A percentile compares a stretch with the other conserved stretches of the same genome.
Evolutionary conservation across 2,329 filamentous ascomycete species (phyloP).

Genomic region (Hysterium pulicare): DNA sequence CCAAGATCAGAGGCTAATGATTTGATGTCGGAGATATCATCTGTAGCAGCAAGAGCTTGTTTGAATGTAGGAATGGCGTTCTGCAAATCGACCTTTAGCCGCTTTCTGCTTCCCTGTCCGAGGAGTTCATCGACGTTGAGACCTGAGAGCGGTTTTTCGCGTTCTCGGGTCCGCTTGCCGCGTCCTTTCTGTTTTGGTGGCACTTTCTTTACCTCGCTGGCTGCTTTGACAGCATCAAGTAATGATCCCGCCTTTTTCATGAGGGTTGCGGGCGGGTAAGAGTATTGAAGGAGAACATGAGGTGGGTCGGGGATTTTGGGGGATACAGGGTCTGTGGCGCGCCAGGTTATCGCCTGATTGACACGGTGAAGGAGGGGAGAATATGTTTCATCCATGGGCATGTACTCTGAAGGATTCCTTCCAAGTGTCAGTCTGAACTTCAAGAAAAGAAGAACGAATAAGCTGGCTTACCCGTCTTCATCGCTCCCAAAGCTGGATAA

Average conservation of each 20-base stretch:
- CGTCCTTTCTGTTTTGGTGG: slow-evolving; percentile 75
- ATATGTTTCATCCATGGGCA: slow-evolving; percentile 75
- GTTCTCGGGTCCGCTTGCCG: slow-evolving; percentile 61
- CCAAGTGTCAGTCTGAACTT: slow-evolving; percentile 20
- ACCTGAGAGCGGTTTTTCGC: slow-evolving; percentile 80
- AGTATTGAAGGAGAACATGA: slow-evolving; percentile 62
- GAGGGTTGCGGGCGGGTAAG: slow-evolving; percentile 67
- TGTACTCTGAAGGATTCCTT: slow-evolving; percentile 62
- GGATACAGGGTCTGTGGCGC: slow-evolving; percentile 71
- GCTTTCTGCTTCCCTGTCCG: slow-evolving; percentile 48
- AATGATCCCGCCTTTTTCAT: slow-evolving; percentile 55
- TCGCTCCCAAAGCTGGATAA: slow-evolving; percentile 68
- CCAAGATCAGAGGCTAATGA: slow-evolving; percentile 73
- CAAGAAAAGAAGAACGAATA: slow-evolving; percentile 22
- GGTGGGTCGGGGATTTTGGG: slow-evolving; percentile 49
- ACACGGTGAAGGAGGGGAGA: slow-evolving; percentile 85
- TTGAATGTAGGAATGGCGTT: slow-evolving; percentile 93
- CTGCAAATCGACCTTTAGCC: slow-evolving; percentile 56
- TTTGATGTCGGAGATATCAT: slow-evolving; percentile 60
- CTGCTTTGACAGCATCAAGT: slow-evolving; percentile 63
- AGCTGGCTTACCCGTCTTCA: slow-evolving; percentile 54
- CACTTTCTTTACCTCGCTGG: slow-evolving; percentile 78
- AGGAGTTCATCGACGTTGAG: slow-evolving; percentile 83
- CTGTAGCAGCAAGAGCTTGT: slow-evolving; percentile 63
- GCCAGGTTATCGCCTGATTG: slow-evolving; percentile 77